phyloP scores from a whole-genome alignment of 2,329 filamentous ascomycete species.

The Beauveria australis region DNA sequence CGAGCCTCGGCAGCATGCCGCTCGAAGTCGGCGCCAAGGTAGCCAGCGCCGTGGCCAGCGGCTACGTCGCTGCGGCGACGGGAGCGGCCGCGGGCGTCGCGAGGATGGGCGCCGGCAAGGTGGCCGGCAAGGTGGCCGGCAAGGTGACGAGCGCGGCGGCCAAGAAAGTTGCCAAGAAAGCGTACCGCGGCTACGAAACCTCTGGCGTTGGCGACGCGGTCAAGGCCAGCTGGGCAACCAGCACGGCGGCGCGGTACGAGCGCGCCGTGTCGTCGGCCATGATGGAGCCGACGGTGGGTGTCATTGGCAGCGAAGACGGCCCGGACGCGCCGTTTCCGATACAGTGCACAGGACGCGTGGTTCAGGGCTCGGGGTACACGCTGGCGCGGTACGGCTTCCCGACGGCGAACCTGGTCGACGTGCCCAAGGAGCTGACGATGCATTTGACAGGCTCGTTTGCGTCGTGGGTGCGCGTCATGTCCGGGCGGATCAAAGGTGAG shows the following conservation, averaged over 20 bases:
- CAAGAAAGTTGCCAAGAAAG: conserved; percentile 33
- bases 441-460: conserved; percentile 55
- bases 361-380: conserved; percentile 34
- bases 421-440: conserved; percentile 44
- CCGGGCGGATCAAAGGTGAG: conserved; percentile 14
- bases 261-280: conserved; percentile 24
- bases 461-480: conserved; percentile 47
- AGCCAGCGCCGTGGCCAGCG: conserved; percentile 40
- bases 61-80: conserved; percentile 31
- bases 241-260: conserved; percentile 28
- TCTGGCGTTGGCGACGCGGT: conserved; percentile 18
- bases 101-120: conserved; percentile 17
- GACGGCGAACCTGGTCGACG: conserved; percentile 43
- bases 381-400: conserved; percentile 36
- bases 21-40: conserved; percentile 56
- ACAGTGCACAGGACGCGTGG: conserved; percentile 39
- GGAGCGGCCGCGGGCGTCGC: conserved; percentile 23
- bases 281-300: conserved; percentile 24
- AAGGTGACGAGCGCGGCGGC: conserved; percentile 24
- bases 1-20: conserved; percentile 56
- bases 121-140: conserved; percentile 22
- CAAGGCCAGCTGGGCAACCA: conserved; percentile 29
- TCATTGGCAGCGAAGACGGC: conserved; percentile 42
- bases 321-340: conserved; percentile 47
- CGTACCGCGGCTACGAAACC: conserved; percentile 27